phyloP scores from a whole-genome alignment of 495 filamentous ascomycete genomes.

The Rusavskia elegans region DNA sequence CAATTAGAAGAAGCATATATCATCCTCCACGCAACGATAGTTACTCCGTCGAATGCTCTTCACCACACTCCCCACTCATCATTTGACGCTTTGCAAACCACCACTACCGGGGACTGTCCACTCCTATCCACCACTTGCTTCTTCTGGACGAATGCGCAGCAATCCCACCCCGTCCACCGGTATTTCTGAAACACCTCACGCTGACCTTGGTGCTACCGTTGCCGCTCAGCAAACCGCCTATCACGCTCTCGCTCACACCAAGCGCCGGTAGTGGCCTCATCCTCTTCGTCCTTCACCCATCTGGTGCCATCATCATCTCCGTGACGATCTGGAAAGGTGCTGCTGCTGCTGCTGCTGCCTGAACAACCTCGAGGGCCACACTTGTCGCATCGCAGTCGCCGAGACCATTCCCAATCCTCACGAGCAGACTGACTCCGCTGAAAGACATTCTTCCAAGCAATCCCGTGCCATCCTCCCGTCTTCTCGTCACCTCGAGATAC shows the following conservation, averaged over 20 bases:
- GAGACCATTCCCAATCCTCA: not conserved
- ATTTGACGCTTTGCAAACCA: not conserved
- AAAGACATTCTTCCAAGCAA: not conserved
- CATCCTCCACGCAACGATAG: too few species aligned
- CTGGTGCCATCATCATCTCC: not conserved
- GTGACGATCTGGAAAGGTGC: not conserved
- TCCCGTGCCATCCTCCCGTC: not conserved
- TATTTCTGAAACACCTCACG: not conserved
- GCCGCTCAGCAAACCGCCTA: not conserved
- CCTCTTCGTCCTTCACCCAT: not conserved
- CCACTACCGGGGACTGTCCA: not conserved
- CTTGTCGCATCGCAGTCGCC: not conserved
- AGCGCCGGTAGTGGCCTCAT: not conserved
- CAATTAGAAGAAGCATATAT: too few species aligned
- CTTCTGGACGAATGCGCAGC: not conserved
- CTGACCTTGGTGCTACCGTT: not conserved
- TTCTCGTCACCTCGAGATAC: too few species aligned
- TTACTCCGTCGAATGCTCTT: not conserved
- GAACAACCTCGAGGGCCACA: not conserved
- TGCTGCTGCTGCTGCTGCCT: too few species aligned
- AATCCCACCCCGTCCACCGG: not conserved
- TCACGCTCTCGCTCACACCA: not conserved
- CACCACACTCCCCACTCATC: not conserved
- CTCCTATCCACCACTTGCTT: not conserved
- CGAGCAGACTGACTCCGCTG: not conserved